These are phyloP conservation scores for Phytophthora citricola DNA, from an alignment of 352 stramenopile species.

Conservation along the genomic window DNA sequence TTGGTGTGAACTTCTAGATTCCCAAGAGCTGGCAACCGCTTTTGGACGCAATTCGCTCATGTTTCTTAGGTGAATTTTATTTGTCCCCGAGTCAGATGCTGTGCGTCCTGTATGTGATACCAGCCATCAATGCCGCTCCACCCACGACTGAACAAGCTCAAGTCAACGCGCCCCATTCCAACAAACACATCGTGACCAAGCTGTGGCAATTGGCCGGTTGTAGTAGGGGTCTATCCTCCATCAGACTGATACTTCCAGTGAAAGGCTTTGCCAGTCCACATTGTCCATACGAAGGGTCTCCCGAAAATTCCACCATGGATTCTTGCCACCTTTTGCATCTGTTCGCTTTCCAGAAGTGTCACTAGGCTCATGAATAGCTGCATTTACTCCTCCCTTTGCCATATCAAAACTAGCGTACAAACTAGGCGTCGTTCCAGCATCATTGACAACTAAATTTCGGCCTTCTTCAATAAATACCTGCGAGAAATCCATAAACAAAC, in stretches of 20 bases:
- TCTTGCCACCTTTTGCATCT: background rate
- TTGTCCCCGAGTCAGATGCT: constrained; percentile 32
- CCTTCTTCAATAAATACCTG: constrained; percentile 11
- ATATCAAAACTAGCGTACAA: constrained; percentile 4
- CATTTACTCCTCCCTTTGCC: background rate
- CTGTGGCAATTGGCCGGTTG: background rate
- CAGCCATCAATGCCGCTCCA: constrained; percentile 38
- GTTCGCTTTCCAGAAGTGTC: background rate
- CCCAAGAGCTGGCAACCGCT: background rate
- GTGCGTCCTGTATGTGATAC: constrained; percentile 39
- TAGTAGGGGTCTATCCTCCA: background rate
- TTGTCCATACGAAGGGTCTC: background rate
- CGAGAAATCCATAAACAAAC: background rate
- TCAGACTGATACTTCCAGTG: constrained; percentile 8
- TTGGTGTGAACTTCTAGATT: too few relatives aligned
- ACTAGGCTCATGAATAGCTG: background rate
- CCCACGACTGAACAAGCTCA: constrained; percentile 32
- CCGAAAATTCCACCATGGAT: constrained; percentile 4
- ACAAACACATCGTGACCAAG: constrained; percentile 9
- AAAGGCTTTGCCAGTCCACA: constrained; percentile 3
- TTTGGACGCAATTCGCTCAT: background rate
- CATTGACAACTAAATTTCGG: constrained; percentile 3
- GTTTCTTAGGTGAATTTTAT: constrained; percentile 30
- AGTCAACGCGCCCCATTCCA: constrained; percentile 31
- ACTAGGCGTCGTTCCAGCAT: background rate